Evolutionary conservation across 1,284 basidiomycete species (phyloP), one percentile per base, ranked within the genome.

Genomic region (Microstroma glucosiphilum): DNA sequence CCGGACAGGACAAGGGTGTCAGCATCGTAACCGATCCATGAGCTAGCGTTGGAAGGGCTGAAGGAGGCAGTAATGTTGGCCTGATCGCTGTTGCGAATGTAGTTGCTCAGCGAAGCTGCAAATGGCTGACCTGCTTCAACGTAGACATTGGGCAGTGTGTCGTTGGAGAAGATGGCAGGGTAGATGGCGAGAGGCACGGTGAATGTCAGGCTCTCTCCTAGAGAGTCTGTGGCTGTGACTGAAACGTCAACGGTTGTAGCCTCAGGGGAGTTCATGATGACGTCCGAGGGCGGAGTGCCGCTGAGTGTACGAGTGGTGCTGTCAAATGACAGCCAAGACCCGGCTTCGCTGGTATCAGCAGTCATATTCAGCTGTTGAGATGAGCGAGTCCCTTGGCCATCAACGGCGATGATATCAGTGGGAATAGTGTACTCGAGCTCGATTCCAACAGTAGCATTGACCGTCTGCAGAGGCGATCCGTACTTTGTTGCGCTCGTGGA

Each of bases 321-420:
- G 68, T 90, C 84, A 69, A 86, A 92, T 25, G 82, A 80, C 25
- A 92, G 80, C 88, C 89, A 91, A 23, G 79, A 69, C 9, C 30
- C 30, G 56, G 80, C 75, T 64, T 83, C 82, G 42, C 79, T 77
- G 25, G 68, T 83, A 13, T 86, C 84, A 19, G 79, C 69, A 6
- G 61, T 58, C 15, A 80, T 64, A 11, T 63, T 62, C 23, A 80
- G 63, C 43, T 80, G 66, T 30, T 73, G 69, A 1, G 67, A 42
- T 9, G 63, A 17, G 60, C 65, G 49, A 25, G 7, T 6, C 64
- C 80, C 23, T 53, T 82, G 73, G 12, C 83, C 85, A 69, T 91
- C 87, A 40, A 90, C 80, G 13, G 85, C 73, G 4, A 89, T 79
- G 11, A 86, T 86, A 61, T 60, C 70, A 41, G 71, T 72, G 15